Base-by-base conservation (phyloP, 768 basidiomycete species). In the Pulveroboletus sp. region DNA sequence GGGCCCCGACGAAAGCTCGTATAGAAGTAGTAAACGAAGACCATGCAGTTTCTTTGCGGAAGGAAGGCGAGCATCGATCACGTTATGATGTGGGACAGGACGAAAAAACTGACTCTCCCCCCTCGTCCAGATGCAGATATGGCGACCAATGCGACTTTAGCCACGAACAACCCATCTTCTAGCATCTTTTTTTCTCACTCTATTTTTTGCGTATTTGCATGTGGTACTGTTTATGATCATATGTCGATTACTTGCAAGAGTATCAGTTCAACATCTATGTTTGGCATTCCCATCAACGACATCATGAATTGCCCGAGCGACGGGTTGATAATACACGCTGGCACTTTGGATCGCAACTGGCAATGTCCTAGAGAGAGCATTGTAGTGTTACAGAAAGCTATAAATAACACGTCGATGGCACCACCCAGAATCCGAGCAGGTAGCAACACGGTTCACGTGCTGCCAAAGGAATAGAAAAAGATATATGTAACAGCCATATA, bases 21-120 rank as follows among this genome's bases (percentile, higher is more conserved):
- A 76, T 85, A 86, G 78, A 84, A 78, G 78, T 71, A 86, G 74
- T 80, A 89, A 83, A 82, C 81, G 84, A 83, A 83, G 80, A 83
- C 83, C 85, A 73, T 91, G 89, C 86, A 85, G 77, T 79, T 91
- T 90, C 77, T 90, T 83, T 80, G 80, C 81, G 74, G 79, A 82
- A 81, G 89, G 88, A 88, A 90, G 88, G 89, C 86, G 83, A 90
- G 89, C 85, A 80, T 77, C 68, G 65, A 75, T 76, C 69, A 68
- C 67, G 54, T 51, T 46, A 50, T 42, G 47, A 62, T 55, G 63
- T 54, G 62, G 55, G 55, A 52, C 49, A 12, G 36, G 35, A 6
- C 41, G 23, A 58, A 49, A 56, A 64, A 64, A 55, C 75, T 77
- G 63, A 78, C 71, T 19, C 4, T 19, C 17, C 26, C n/a, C n/a